Evolutionary conservation across 495 filamentous ascomycete genomes (phyloP).

Genomic region (Neurospora terricola): DNA sequence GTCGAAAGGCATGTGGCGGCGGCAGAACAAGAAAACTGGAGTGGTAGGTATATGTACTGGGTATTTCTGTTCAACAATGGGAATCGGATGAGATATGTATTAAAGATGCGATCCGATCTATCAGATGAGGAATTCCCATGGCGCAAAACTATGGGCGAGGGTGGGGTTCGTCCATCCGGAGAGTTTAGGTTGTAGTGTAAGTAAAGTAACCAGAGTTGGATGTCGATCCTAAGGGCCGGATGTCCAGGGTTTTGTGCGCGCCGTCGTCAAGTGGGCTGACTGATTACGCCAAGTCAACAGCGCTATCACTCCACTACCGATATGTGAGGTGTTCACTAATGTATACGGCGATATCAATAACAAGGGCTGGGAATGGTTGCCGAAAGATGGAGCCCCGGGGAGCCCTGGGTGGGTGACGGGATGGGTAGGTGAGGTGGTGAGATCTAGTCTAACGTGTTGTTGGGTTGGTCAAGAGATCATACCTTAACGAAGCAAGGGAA

Average conservation of each 20-base stretch:
- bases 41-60: not conserved
- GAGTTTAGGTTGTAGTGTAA: not conserved
- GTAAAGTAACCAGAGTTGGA: not conserved
- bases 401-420: not conserved
- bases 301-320: not conserved
- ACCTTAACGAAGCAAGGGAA: not conserved
- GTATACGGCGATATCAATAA: not conserved
- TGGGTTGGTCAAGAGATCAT: not conserved
- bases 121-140: not conserved
- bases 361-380: not conserved
- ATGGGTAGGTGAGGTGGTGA: not conserved
- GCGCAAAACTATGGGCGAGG: not conserved
- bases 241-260: not conserved
- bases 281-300: not conserved
- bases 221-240: not conserved
- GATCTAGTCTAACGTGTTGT: not conserved
- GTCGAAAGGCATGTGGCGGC: not conserved
- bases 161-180: not conserved
- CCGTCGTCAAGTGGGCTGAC: not conserved
- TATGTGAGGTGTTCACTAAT: not conserved
- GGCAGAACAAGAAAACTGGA: not conserved
- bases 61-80: not conserved
- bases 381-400: not conserved
- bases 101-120: not conserved
- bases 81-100: not conserved